Base-by-base conservation (phyloP, 805 yeast species). In the Metschnikowia noctiluminum region DNA sequence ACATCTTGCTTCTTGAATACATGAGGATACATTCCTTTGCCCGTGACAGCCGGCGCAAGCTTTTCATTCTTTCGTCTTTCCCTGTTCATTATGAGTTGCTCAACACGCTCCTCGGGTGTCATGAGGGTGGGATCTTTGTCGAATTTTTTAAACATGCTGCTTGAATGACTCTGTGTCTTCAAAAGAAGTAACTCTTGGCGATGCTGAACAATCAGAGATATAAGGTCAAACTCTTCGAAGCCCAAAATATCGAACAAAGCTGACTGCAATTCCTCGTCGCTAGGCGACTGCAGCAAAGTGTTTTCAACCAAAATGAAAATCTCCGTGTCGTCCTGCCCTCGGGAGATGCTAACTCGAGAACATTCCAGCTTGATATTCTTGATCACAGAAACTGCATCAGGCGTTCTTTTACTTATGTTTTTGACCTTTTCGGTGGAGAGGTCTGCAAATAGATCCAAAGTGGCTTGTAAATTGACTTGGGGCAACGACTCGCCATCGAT, bases 191-290 rank as follows among this genome's bases (percentile, higher is more conserved):
- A 41, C 6, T 28, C n/a, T 40, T 44, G 46, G 14, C 74, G 78
- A 43, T 79, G 66, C 44, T 77, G 77, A 4, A 89, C 63, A 11
- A 89, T 66, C 40, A 74, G 77, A 1, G 89, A 76, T 9, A 91
- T 87, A 43, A 91, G 66, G 46, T 89, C 97, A 52, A 94, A 77
- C 61, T 89, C 87, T 27, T 89, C 96, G 57, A 82, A 86, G 0
- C 99, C 99, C 1, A 94, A 64, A 7, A 88, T 73, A 62, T 90
- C 97, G 51, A 89, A 82, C 38, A 94, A 67, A 7, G 80, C 69
- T 6, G 87, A 81, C 60, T 91, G 96, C 11, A 87, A 59, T 35
- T 79, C 82, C 34, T 80, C 86, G 38, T 82, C 85, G 9, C 74
- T 67, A 7, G 68, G 55, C 15, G 70, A 69, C 0, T 72, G 58